Base-by-base conservation (phyloP, 805 yeast species). In the Cyberlindnera japonica region DNA sequence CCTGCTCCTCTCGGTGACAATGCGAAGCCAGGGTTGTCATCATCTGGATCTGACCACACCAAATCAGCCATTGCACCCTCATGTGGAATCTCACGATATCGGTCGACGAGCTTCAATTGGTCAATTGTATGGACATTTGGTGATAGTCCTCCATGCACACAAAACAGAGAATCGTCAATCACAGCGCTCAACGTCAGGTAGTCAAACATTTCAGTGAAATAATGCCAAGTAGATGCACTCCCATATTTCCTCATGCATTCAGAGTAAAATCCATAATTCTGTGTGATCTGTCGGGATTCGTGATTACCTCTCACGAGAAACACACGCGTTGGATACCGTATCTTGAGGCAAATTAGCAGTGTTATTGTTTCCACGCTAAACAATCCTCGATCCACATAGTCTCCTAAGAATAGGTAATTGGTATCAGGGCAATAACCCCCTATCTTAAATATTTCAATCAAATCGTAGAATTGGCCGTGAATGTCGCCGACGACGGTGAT, bases 31-130 rank as follows among this genome's bases (percentile, higher is more conserved):
- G 49, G 44, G 30, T 69, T 70, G 41, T 83, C 86, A 23, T 85
- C 83, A 61, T 95, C 98, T 0, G 99, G 99, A 58, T 93, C 99
- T 17, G 93, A 82, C 99, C 99, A 93, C 15, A 93, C 98, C 37
- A 93, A 68, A 61, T 93, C 99, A 1, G 99, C 99, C 97, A 93
- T 93, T 13, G 97, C 95, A 0, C 99, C 99, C 60, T 93, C 99
- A 53, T 95, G 99, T 0, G 99, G 99, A 11, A 95, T 88, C 60
- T 93, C 99, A 49, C 81, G 77, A 58, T 89, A 91, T 44, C 99
- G 62, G 62, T 93, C 99, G 8, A 95, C 81, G 13, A 93, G 80
- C 48, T 84, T 72, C 37, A 93, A 87, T 50, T 95, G 97, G 58
- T 93, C 97, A 17, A 93, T 74, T 7, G 93, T 85, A 57, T 91